A percentile compares a stretch with the other conserved stretches of the same genome.
phyloP scores from a whole-genome alignment of 2,329 filamentous ascomycete species.

The Ophiostoma sp. region DNA sequence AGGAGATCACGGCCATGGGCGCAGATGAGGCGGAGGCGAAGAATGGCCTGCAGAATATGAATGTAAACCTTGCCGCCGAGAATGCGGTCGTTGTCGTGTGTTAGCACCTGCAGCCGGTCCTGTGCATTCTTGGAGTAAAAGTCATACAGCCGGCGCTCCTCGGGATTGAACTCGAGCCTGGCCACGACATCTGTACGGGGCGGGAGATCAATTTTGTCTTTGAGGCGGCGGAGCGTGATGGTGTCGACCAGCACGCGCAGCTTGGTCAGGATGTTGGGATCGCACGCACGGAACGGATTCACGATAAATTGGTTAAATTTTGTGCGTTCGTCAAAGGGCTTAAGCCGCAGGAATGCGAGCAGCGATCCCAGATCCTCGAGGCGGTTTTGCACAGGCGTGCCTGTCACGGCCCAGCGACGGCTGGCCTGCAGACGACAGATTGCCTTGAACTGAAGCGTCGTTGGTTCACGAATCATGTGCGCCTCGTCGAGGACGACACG shows the following conservation, averaged over 20 bases:
- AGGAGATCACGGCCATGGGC: conserved; percentile 92
- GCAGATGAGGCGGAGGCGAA: conserved; percentile 82
- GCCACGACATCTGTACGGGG: conserved; percentile 67
- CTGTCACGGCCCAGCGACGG: conserved; percentile 93
- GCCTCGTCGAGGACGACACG: conserved; percentile 91
- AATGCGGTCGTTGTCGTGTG: conserved; percentile 57
- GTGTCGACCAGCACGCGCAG: conserved; percentile 86
- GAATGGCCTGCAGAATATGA: conserved; percentile 85
- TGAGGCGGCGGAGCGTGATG: conserved; percentile 85
- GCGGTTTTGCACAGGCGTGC: conserved; percentile 90
- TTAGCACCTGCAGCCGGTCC: conserved; percentile 72
- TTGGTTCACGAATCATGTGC: conserved; percentile 85
- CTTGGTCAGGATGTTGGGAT: conserved; percentile 77
- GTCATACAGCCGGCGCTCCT: conserved; percentile 75
- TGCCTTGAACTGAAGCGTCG: conserved; percentile 75
- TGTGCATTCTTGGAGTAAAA: conserved; percentile 77
- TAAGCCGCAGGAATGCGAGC: conserved; percentile 76
- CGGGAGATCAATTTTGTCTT: conserved; percentile 84
- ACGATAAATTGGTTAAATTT: conserved; percentile 78
- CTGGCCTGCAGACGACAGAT: conserved; percentile 74
- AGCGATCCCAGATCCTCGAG: conserved; percentile 84
- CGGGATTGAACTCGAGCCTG: conserved; percentile 65
- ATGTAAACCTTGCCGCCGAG: conserved; percentile 86
- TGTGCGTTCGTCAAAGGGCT: conserved; percentile 73
- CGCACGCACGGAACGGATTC: conserved; percentile 78